phyloP scores from a whole-genome alignment of 1,284 basidiomycete genomes.

The Hortiboletus rubellus region DNA sequence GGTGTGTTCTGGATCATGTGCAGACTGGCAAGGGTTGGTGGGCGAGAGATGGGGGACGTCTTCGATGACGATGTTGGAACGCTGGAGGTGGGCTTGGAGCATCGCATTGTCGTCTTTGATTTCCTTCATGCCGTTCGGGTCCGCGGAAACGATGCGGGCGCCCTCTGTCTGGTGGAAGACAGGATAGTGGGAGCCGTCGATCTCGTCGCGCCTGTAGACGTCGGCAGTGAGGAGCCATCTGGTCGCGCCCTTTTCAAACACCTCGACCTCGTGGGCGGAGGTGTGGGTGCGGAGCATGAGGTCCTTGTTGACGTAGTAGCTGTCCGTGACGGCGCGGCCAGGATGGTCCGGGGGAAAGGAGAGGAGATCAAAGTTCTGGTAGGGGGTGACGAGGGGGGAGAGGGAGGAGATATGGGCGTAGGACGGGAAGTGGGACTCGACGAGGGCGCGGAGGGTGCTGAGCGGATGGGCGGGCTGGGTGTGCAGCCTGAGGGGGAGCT shows the following conservation, averaged over 20 bases:
- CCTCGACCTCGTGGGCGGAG: slow-evolving; percentile 95
- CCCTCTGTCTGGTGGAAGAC: slow-evolving; percentile 99
- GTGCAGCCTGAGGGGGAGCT: slow-evolving; percentile 72
- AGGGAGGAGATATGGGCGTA: slow-evolving; percentile 71
- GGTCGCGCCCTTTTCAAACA: slow-evolving; percentile 75
- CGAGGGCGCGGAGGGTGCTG: slow-evolving; percentile 78
- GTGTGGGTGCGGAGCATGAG: slow-evolving; percentile 97
- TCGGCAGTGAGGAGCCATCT: slow-evolving; percentile 96
- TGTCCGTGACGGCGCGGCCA: slow-evolving; percentile 86
- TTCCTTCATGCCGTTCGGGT: slow-evolving; percentile 54
- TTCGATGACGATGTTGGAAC: slow-evolving; percentile 79
- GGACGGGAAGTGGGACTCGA: slow-evolving; percentile 80
- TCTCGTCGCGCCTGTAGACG: slow-evolving; percentile 98
- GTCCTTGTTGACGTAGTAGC: slow-evolving; percentile 92
- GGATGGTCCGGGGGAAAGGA: slow-evolving; percentile 95
- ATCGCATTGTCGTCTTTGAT: slow-evolving; percentile 64
- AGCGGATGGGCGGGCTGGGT: slow-evolving; percentile 82
- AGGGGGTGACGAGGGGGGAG: slow-evolving; percentile 87
- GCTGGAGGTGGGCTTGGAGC: slow-evolving; percentile 61
- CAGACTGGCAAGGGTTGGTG: slow-evolving; percentile 79
- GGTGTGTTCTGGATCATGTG: slow-evolving; percentile 72
- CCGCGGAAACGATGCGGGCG: slow-evolving; percentile 73
- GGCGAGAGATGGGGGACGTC: slow-evolving; percentile 77
- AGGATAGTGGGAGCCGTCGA: slow-evolving; percentile 95
- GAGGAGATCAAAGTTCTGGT: slow-evolving; percentile 96